Evolutionary conservation across 345 rosid genomes (phyloP).

Genomic region (Corchorus capsularis): DNA sequence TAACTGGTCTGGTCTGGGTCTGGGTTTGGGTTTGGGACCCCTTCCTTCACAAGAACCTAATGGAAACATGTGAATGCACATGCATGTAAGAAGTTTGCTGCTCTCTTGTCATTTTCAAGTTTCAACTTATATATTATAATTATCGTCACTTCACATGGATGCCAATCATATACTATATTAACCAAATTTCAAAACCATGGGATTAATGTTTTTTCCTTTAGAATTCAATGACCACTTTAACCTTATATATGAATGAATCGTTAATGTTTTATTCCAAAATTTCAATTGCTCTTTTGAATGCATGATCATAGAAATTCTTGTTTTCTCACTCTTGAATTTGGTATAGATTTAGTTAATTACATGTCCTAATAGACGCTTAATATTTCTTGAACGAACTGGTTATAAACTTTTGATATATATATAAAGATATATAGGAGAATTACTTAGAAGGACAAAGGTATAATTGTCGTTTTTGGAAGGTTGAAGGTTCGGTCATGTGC

Average conservation of each 20-base stretch:
- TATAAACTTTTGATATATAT: no score
- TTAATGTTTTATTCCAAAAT: neutral
- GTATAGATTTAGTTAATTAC: no score
- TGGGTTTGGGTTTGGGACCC: neutral
- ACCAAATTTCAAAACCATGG: neutral
- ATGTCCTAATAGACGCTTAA: no score
- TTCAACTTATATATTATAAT: neutral
- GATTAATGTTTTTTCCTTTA: neutral
- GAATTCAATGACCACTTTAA: neutral
- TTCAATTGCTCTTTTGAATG: neutral
- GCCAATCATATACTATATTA: neutral
- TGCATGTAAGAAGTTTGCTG: neutral
- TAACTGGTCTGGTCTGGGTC: neutral
- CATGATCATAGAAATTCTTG: neutral
- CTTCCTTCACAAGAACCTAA: neutral
- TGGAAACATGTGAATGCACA: constrained; percentile 18
- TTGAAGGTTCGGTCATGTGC: neutral
- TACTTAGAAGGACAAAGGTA: neutral
- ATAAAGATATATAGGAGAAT: no score
- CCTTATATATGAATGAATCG: no score
- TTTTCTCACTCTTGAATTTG: no score
- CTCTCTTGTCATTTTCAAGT: constrained; percentile 5
- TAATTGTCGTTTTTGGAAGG: neutral
- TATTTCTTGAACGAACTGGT: no score
- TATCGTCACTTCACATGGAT: neutral